Base-by-base conservation (phyloP, 2,329 filamentous ascomycete genomes). In the Botryotinia convoluta region DNA sequence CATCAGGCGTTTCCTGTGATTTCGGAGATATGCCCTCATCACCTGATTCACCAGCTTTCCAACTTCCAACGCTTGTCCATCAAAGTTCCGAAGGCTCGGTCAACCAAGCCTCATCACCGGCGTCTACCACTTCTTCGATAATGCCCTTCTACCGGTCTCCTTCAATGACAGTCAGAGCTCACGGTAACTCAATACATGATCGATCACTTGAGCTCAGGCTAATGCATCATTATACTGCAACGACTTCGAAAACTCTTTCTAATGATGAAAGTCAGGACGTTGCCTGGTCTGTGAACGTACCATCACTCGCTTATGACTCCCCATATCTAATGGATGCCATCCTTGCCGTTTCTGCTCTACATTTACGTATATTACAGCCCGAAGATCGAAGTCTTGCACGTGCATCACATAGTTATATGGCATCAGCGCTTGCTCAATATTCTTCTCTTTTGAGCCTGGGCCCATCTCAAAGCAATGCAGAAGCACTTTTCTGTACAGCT, bases 321-420 rank as follows among this genome's bases (percentile, higher is more conserved):
- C 84, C 85, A 61, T 90, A 89, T 77, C 83, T 91, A 2, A 87
- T 89, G 72, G 90, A 92, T 76, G 88, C 88, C 29, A 86, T 92
- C 51, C 84, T 92, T 51, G 90, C 89, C 69, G 86, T 92, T 4
- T 87, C 90, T 5, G 89, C 90, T 16, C 83, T 91, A 37, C 90
- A 92, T 77, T 81, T 91, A 72, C 86, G 89, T 44, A 86, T 87
- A 42, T 81, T 86, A 61, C 79, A 84, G 16, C 89, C 89, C 2
- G 83, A 87, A n/a, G 89, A 91, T 78, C 86, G 85, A 77, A 84
- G 86, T 57, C 81, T 91, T n/a, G 83, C 89, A 61, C 86, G 87
- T 71, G 89, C 89, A 18, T 90, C 88, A 2, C 89, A 91, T 79
- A 85, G 87, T 26, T 91, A 91, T 79, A 90, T 90, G 83, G 89